Conservation (phyloP, 495 filamentous ascomycete genomes). For the Penicillium manginii region DNA sequence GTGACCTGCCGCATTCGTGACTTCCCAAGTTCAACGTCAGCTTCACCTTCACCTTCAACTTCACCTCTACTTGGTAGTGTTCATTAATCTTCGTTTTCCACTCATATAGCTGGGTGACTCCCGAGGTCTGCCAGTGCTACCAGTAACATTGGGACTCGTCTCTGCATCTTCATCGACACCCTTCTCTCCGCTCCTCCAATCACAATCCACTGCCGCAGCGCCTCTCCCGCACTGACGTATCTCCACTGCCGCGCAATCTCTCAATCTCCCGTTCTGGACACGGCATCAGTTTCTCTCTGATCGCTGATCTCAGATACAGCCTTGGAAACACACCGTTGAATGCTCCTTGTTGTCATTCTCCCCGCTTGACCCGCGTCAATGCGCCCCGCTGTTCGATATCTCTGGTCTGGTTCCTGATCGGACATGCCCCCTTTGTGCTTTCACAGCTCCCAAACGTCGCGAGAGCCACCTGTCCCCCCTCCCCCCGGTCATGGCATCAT, state of each 20-base stretch:
- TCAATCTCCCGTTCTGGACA: not conserved
- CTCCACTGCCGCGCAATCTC: slow-evolving; percentile 3
- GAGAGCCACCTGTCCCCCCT: not conserved
- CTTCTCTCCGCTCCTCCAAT: not conserved
- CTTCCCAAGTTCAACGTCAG: not conserved
- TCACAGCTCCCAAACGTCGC: not conserved
- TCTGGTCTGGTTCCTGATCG: not conserved
- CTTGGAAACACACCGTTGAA: not conserved
- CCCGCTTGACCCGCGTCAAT: not conserved
- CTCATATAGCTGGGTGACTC: too few relatives aligned
- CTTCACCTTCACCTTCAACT: not conserved
- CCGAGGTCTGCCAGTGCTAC: too few relatives aligned
- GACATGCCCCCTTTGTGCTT: not conserved
- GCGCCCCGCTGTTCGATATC: not conserved
- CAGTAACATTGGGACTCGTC: too few relatives aligned
- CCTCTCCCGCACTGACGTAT: slow-evolving; percentile 5
- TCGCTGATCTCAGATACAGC: too few relatives aligned
- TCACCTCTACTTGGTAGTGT: not conserved
- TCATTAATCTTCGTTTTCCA: not conserved
- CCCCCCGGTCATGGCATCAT: slow-evolving; percentile 19
- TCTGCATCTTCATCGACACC: too few relatives aligned
- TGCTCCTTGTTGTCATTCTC: not conserved
- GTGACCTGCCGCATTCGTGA: not conserved
- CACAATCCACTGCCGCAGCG: not conserved
- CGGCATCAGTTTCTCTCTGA: not conserved